Percentiles rank a stretch among this genome's conserved stretches.
Conservation (phyloP, 2,329 filamentous ascomycete genomes). For the Hymenoscyphus infarciens region DNA sequence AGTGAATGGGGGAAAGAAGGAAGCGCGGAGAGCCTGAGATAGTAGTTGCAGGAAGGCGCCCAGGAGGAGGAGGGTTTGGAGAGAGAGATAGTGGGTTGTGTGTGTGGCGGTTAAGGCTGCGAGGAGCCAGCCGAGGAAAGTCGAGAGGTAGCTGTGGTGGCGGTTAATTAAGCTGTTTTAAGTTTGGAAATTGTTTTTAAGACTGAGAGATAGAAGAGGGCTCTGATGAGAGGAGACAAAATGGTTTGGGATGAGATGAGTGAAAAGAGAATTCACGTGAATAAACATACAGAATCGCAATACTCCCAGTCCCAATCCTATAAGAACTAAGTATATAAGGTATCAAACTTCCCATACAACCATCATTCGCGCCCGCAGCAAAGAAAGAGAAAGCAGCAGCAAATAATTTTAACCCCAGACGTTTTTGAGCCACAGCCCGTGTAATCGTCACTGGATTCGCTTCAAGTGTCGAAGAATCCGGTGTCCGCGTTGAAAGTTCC, state of each 20-base stretch:
- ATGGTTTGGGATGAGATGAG: neutral
- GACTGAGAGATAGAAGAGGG: neutral
- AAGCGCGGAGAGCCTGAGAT: neutral
- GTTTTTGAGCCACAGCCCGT: neutral
- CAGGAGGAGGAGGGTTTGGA: constrained; percentile 38
- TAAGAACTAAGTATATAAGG: constrained; percentile 60
- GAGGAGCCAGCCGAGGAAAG: constrained; percentile 57
- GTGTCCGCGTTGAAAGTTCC: neutral
- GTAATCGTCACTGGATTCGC: neutral
- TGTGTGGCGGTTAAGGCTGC: constrained; percentile 55
- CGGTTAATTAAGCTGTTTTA: constrained; percentile 38
- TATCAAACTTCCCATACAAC: constrained; percentile 58
- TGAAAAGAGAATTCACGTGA: neutral
- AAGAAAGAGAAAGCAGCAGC: constrained; percentile 61
- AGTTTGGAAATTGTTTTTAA: too few species aligned
- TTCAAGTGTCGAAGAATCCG: neutral
- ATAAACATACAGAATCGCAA: neutral
- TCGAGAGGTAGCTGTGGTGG: constrained; percentile 50
- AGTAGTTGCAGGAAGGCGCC: neutral
- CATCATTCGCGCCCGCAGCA: constrained; percentile 62
- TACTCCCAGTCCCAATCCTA: constrained; percentile 43
- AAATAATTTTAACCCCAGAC: constrained; percentile 42
- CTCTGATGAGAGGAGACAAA: neutral
- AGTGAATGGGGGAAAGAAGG: neutral
- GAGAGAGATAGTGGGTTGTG: constrained; percentile 53